Evolutionary conservation across 306 rosid genomes (phyloP).

Genomic region (Cucumis sativus): DNA sequence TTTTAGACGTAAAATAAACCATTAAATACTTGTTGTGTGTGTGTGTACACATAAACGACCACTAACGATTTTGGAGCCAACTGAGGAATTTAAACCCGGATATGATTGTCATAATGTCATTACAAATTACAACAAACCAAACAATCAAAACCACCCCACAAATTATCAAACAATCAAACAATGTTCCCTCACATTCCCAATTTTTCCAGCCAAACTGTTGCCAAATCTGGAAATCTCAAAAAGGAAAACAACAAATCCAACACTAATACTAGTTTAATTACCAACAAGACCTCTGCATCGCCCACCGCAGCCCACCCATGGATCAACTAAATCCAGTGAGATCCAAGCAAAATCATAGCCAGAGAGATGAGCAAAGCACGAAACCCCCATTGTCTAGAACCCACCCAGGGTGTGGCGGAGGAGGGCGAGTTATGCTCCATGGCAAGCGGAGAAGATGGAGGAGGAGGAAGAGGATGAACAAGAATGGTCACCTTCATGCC

Average conservation of each 20-base stretch:
- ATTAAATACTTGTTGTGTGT: no score
- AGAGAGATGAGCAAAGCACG: not conserved
- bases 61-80: not conserved
- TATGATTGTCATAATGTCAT: not conserved
- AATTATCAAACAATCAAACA: not conserved
- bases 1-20: no score
- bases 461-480: constrained; percentile 56
- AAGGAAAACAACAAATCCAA: not conserved
- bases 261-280: not conserved
- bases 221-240: not conserved
- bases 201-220: not conserved
- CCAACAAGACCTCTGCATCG: not conserved
- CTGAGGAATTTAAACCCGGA: not conserved
- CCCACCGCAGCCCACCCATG: not conserved
- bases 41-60: no score
- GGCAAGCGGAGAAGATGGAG: constrained; percentile 23
- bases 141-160: not conserved
- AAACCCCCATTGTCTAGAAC: not conserved
- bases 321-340: constrained; percentile 11
- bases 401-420: not conserved
- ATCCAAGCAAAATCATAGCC: constrained; percentile 9
- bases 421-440: constrained; percentile 9
- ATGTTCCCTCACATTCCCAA: not conserved
- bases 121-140: not conserved
- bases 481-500: constrained; percentile 74